A percentile compares a stretch with the other conserved stretches of the same genome.
Evolutionary conservation across 176 grass and related monocot species (phyloP).

Genomic region (Panicum miliaceum): DNA sequence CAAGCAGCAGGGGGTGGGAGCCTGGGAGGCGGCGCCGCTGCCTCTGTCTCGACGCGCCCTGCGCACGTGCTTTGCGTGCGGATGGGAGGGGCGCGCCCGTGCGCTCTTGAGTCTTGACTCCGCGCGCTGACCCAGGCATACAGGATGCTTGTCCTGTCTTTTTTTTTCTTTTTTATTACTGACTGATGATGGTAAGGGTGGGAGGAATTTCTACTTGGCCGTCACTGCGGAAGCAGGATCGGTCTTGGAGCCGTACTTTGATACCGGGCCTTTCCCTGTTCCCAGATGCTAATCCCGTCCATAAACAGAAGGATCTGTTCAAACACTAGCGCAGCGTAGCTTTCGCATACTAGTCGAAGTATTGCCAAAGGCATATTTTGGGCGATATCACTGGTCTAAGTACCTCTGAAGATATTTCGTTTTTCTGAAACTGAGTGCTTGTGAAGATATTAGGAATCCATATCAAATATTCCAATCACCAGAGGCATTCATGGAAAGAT

Average conservation of each 20-base stretch:
- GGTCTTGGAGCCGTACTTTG: not conserved
- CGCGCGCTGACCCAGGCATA: not conserved
- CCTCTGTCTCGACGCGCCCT: no score
- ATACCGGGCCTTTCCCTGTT: not conserved
- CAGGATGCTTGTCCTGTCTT: no score
- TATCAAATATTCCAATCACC: no score
- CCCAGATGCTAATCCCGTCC: not conserved
- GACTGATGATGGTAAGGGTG: no score
- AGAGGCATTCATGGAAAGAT: no score
- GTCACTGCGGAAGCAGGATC: not conserved
- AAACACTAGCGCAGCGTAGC: not conserved
- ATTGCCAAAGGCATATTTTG: not conserved
- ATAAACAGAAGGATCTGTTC: not conserved
- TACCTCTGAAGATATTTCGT: no score
- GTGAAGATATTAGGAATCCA: no score
- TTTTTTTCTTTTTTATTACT: no score
- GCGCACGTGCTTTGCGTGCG: no score
- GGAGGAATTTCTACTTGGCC: not conserved
- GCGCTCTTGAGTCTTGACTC: not conserved
- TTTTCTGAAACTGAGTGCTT: no score
- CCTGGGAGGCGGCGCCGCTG: no score
- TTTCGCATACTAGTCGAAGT: not conserved
- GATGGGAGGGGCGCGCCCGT: not conserved
- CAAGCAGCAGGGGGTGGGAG: no score
- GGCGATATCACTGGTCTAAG: not conserved